Percentiles rank a stretch among this genome's conserved stretches.
phyloP scores from a whole-genome alignment of 345 rosid genomes.

The Lepidium didymum region DNA sequence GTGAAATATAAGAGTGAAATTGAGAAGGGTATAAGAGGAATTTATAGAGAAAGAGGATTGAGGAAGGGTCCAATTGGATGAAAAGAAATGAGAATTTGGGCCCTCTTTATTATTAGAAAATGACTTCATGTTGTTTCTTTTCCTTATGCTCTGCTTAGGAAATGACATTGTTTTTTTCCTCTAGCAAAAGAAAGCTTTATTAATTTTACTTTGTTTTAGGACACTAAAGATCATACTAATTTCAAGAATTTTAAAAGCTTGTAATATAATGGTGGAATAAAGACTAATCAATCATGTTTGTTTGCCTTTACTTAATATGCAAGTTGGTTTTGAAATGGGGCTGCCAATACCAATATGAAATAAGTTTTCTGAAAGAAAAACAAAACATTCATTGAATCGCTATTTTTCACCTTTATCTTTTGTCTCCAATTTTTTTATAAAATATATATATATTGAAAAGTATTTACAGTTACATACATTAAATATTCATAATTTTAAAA shows the following conservation, averaged over 20 bases:
- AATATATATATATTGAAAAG: no score
- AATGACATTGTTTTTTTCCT: not conserved
- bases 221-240: conserved; percentile 19
- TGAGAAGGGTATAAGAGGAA: conserved; percentile 31
- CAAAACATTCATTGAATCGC: no score
- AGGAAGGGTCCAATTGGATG: conserved; percentile 30
- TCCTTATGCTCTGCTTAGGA: conserved; percentile 8
- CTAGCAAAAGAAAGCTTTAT: no score
- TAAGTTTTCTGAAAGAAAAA: no score
- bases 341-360: not conserved
- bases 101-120: conserved; percentile 37
- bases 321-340: conserved; percentile 18
- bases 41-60: conserved; percentile 34
- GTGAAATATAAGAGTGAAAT: conserved; percentile 24
- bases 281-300: conserved; percentile 33
- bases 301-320: conserved; percentile 30
- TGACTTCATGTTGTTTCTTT: conserved; percentile 32
- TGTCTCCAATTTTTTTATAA: no score
- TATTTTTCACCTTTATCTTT: no score
- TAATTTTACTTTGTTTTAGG: no score
- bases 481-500: no score
- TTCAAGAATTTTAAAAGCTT: conserved; percentile 23
- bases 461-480: no score
- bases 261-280: conserved; percentile 32
- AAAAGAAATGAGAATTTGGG: conserved; percentile 33